These are phyloP conservation scores for Coemansia sp. DNA, from an alignment of 192 early-diverging fungal species.

Conservation along the genomic window DNA sequence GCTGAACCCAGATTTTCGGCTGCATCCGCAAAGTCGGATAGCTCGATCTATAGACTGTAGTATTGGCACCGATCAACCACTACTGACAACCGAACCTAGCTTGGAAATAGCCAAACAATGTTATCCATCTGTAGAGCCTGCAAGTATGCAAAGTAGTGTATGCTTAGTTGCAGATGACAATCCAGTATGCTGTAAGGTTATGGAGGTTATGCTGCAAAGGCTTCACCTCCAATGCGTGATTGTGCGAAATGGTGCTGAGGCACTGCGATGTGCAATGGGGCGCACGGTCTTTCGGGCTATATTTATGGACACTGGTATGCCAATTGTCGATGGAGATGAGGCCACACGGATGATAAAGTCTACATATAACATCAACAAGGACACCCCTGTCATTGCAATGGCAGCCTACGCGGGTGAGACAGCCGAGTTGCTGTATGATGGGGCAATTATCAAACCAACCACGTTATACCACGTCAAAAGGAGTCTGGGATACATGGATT, in stretches of 20 bases:
- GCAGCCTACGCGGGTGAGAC: conserved; percentile 72
- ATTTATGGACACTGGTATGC: conserved; percentile 93
- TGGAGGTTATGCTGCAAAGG: conserved; percentile 82
- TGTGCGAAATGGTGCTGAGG: conserved; percentile 89
- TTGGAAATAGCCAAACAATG: background rate
- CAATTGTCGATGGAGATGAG: conserved; percentile 91
- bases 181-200: conserved; percentile 81
- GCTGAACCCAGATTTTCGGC: conserved; percentile 24
- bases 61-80: background rate
- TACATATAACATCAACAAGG: conserved; percentile 81
- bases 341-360: conserved; percentile 95
- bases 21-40: background rate
- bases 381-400: conserved; percentile 80
- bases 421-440: conserved; percentile 37
- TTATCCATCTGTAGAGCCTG: background rate
- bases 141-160: conserved; percentile 28
- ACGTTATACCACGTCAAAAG: conserved; percentile 22
- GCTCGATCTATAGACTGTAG: no score
- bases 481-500: conserved; percentile 4
- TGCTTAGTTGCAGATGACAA: conserved; percentile 91
- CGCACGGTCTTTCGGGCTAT: conserved; percentile 89
- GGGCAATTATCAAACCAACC: conserved; percentile 36
- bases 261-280: conserved; percentile 85
- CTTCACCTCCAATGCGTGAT: conserved; percentile 79
- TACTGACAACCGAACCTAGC: background rate